phyloP scores from a whole-genome alignment of 306 rosid genomes.

The Lathyrus tuberosus region DNA sequence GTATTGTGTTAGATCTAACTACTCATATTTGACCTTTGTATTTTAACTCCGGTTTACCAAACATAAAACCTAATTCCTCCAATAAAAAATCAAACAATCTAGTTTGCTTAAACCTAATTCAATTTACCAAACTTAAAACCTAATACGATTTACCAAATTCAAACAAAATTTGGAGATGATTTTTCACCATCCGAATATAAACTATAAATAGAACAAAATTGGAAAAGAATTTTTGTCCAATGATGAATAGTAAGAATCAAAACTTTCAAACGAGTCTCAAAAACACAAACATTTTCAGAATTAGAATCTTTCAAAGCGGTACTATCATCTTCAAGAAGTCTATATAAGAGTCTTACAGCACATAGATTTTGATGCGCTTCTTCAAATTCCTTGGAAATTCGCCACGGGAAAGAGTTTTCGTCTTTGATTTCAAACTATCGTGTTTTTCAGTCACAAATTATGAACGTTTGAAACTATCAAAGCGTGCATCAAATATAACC shows the following conservation, averaged over 20 bases:
- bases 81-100: not conserved
- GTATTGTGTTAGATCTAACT: no score
- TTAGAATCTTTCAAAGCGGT: constrained; percentile 17
- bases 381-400: constrained; percentile 45
- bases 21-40: no score
- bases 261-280: constrained; percentile 55
- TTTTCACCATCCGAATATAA: not conserved
- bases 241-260: constrained; percentile 17
- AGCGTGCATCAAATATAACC: not conserved
- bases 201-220: not conserved
- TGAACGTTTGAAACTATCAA: not conserved
- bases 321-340: constrained; percentile 48
- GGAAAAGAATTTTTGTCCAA: not conserved
- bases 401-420: not conserved
- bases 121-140: no score
- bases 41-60: no score
- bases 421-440: not conserved
- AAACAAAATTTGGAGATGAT: not conserved
- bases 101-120: no score
- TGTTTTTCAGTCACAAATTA: not conserved
- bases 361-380: constrained; percentile 51
- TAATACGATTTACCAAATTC: no score
- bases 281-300: constrained; percentile 47
- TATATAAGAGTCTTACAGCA: constrained; percentile 57
- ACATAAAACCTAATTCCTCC: not conserved